Percentiles rank a stretch among this genome's conserved stretches.
Conservation (phyloP, 352 stramenopile species). For the Plasmopara muralis region DNA sequence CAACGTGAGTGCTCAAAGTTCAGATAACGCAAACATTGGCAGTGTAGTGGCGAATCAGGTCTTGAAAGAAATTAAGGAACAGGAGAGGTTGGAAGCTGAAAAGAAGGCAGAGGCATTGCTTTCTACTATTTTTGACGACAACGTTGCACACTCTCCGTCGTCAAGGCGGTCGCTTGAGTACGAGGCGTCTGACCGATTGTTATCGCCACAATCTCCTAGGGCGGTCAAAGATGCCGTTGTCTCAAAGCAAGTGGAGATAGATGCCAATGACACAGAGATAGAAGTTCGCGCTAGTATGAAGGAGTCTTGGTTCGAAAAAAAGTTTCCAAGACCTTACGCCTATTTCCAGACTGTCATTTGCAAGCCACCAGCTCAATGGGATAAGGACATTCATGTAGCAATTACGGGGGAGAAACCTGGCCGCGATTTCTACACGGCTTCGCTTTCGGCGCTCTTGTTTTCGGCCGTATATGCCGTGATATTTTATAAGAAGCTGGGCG, state of each 20-base stretch:
- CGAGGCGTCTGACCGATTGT: constrained; percentile 4
- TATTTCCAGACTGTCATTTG: constrained; percentile 70
- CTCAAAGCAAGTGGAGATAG: constrained; percentile 61
- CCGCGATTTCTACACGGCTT: constrained; percentile 65
- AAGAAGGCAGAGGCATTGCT: constrained; percentile 19
- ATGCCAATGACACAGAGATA: constrained; percentile 37
- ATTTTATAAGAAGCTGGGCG: constrained; percentile 69
- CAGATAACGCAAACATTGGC: constrained; percentile 23
- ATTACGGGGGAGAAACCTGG: constrained; percentile 75
- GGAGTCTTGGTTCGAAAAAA: constrained; percentile 49
- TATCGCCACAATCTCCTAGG: constrained; percentile 14
- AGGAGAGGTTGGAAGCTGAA: constrained; percentile 38
- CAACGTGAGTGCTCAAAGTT: constrained; percentile 22
- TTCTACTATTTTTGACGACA: constrained; percentile 8
- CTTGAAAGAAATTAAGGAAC: constrained; percentile 38
- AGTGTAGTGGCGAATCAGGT: constrained; percentile 43
- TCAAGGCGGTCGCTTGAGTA: constrained; percentile 18
- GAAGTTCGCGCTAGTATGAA: constrained; percentile 40
- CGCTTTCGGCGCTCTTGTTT: constrained; percentile 56
- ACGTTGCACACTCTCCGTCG: constrained; percentile 19
- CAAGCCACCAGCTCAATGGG: constrained; percentile 62
- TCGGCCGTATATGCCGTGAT: constrained; percentile 65
- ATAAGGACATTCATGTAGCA: constrained; percentile 81
- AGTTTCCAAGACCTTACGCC: constrained; percentile 31
- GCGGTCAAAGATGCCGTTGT: constrained; percentile 21